phyloP scores from a whole-genome alignment of 208 protist genomes.

The Wallacemonas sp. region DNA sequence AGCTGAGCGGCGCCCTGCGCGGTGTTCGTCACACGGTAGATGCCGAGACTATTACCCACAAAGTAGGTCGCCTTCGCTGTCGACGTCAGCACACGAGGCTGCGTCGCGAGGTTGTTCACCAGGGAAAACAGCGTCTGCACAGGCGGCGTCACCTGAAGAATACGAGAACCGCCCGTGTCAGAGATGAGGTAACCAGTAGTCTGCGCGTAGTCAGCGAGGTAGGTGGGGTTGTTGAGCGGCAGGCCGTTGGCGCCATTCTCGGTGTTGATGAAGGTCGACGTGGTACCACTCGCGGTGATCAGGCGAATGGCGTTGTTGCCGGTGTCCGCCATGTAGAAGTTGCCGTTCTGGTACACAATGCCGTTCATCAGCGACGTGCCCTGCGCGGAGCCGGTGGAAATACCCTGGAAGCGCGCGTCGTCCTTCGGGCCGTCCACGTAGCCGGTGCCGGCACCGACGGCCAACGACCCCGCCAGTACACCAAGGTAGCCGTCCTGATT shows the following conservation, averaged over 20 bases:
- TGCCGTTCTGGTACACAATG: slow-evolving; percentile 16
- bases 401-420: slow-evolving; percentile 29
- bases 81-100: slow-evolving; percentile 1
- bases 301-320: slow-evolving; percentile 50
- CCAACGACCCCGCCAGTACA: slow-evolving; percentile 27
- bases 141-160: slow-evolving; percentile 19
- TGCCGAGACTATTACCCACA: background rate
- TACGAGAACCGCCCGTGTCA: slow-evolving; percentile 30
- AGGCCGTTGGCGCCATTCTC: slow-evolving; percentile 1
- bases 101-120: slow-evolving; percentile 2
- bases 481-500: slow-evolving; percentile 13
- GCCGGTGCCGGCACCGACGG: slow-evolving; percentile 10
- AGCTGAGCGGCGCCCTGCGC: background rate
- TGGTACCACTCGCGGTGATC: slow-evolving; percentile 22
- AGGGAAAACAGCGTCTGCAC: background rate
- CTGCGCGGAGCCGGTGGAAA: background rate
- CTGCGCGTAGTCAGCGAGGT: slow-evolving; percentile 14
- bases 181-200: slow-evolving; percentile 33
- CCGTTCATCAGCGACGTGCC: slow-evolving; percentile 26
- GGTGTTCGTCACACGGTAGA: slow-evolving; percentile 1
- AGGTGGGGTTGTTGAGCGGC: slow-evolving; percentile 15
- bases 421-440: slow-evolving; percentile 21
- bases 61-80: background rate
- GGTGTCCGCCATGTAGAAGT: slow-evolving; percentile 50
- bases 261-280: slow-evolving; percentile 22